phyloP scores from a whole-genome alignment of 2,329 filamentous ascomycete genomes.

The Botrytis galanthina region DNA sequence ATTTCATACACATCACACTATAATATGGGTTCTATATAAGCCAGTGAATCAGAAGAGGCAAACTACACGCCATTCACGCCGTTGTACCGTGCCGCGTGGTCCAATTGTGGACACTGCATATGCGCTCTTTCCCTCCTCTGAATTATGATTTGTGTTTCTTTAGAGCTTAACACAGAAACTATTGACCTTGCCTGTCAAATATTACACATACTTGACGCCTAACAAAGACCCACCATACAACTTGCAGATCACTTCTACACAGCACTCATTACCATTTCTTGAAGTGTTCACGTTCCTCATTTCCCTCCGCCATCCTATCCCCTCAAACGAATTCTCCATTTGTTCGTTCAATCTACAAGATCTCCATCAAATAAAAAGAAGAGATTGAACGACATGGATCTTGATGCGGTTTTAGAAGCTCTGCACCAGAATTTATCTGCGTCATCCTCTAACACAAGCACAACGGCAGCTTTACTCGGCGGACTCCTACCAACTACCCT shows the following conservation, averaged over 20 bases:
- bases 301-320: background rate
- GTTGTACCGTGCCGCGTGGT: conserved; percentile 1
- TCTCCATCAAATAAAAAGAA: background rate
- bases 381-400: background rate
- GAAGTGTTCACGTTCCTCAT: background rate
- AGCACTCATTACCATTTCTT: background rate
- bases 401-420: background rate
- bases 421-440: conserved; percentile 9
- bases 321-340: background rate
- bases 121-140: background rate
- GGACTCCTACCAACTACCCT: conserved; percentile 31
- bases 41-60: background rate
- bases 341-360: background rate
- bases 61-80: background rate
- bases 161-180: background rate
- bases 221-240: background rate
- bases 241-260: background rate
- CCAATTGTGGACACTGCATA: background rate
- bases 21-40: background rate
- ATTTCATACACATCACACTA: background rate
- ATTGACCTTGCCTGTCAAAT: background rate
- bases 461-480: background rate
- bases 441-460: background rate
- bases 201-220: background rate
- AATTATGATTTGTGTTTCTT: background rate